Conservation (phyloP, 2,329 filamentous ascomycete genomes). For the Mycosphaerella arachidis region DNA sequence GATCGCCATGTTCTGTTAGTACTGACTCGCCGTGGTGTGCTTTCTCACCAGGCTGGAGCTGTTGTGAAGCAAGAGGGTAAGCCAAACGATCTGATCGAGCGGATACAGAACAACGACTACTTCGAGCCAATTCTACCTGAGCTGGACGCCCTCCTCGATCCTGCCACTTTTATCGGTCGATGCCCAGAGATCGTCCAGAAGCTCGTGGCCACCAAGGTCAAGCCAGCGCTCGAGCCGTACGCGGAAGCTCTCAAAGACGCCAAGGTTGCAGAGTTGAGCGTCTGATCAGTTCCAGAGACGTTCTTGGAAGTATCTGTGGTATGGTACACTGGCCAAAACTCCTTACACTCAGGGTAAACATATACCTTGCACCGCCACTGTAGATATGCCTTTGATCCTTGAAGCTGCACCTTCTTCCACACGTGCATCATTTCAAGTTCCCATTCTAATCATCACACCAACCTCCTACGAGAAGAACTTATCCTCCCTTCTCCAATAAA, state of each 20-base stretch:
- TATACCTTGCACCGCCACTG: neutral
- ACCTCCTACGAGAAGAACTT: slow-evolving; percentile 9
- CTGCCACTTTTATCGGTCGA: slow-evolving; percentile 36
- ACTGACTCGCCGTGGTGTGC: slow-evolving; percentile 44
- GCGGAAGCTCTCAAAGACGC: slow-evolving; percentile 23
- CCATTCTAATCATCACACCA: neutral
- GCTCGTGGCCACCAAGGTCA: slow-evolving; percentile 36
- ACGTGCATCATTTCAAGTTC: neutral
- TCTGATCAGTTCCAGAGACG: slow-evolving; percentile 13
- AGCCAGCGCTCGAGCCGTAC: slow-evolving; percentile 34
- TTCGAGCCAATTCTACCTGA: slow-evolving; percentile 52
- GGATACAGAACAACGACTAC: slow-evolving; percentile 68
- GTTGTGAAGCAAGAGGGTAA: slow-evolving; percentile 70
- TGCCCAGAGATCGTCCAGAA: slow-evolving; percentile 39
- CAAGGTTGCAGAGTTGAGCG: slow-evolving; percentile 28
- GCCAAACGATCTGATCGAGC: slow-evolving; percentile 74
- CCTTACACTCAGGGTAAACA: neutral
- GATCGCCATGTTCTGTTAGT: neutral
- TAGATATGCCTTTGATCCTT: neutral
- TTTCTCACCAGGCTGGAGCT: slow-evolving; percentile 69
- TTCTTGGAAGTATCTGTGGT: neutral
- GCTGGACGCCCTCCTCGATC: slow-evolving; percentile 36
- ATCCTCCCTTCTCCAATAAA: slow-evolving; percentile 29
- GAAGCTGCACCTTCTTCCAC: neutral
- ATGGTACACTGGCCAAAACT: neutral